Base-by-base conservation (phyloP, 2,329 filamentous ascomycete genomes). In the Fusarium sp. region DNA sequence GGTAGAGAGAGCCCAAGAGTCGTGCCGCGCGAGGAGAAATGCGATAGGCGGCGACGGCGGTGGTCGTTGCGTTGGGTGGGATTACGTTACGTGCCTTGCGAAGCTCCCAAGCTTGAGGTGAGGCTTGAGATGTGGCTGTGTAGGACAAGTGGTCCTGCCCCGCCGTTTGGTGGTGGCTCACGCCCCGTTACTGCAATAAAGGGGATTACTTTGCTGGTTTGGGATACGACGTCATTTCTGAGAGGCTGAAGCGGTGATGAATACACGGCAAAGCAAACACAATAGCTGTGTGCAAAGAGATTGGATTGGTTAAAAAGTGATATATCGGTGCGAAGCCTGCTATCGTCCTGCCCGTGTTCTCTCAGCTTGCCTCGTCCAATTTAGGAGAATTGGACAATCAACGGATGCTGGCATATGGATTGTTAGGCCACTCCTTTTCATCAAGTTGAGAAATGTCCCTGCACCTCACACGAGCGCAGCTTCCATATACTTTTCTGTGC, bases 1-100 rank as follows among this genome's bases (percentile, higher is more conserved):
- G 52, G 67, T 50, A 34, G 67, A 41, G 61, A 60, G 66, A 67
- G 41, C 58, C 32, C 59, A 71, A 61, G 48, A 60, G 64, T 66
- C 34, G 45, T 72, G 70, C 70, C 74, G 72, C 74, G 65, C 50
- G 60, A 62, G 61, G 64, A 56, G 35, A 57, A 67, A 56, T 76
- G 76, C 69, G 74, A 73, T 75, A 67, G 71, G 71, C 67, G 68
- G 66, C 75, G 65, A 69, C 62, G 70, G 68, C 56, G 64, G 73
- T 78, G 70, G 73, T 74, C 69, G 76, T 73, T 77, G 71, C 60
- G 73, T 78, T 77, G 64, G 70, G 67, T 70, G 64, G 76, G 69
- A 77, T 78, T 77, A 78, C 72, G 77, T 76, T 78, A 73, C 68
- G 77, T 78, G 76, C 77, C 77, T 73, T 73, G 75, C 52, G 68